Percentiles rank a stretch among this genome's conserved stretches.
phyloP scores from a whole-genome alignment of 2,329 filamentous ascomycete genomes.

The Coniella vitis region DNA sequence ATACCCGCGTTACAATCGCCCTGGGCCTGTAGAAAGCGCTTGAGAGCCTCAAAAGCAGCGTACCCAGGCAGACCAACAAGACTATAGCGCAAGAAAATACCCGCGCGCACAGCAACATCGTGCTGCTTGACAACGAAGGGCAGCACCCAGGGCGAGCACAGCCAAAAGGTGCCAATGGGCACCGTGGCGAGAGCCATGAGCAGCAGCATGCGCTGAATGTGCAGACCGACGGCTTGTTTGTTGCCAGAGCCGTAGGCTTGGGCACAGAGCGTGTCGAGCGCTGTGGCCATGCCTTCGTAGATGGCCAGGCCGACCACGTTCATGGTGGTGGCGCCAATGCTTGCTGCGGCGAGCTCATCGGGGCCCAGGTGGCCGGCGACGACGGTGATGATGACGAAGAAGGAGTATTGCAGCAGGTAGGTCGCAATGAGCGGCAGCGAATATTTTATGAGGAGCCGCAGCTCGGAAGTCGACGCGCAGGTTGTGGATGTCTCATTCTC shows the following conservation, averaged over 20 bases:
- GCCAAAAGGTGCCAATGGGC: slow-evolving; percentile 43
- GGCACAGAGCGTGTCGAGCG: slow-evolving; percentile 43
- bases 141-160: slow-evolving; percentile 39
- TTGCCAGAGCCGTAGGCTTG: slow-evolving; percentile 45
- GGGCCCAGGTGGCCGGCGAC: slow-evolving; percentile 46
- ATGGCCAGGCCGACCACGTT: slow-evolving; percentile 46
- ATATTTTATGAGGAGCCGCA: slow-evolving; percentile 24
- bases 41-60: slow-evolving; percentile 46
- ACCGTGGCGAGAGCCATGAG: slow-evolving; percentile 40
- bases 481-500: background rate
- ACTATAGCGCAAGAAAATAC: slow-evolving; percentile 40
- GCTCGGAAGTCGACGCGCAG: slow-evolving; percentile 5
- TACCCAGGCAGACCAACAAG: slow-evolving; percentile 46
- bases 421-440: slow-evolving; percentile 44
- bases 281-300: slow-evolving; percentile 44
- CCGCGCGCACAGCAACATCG: slow-evolving; percentile 40
- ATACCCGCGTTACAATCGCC: slow-evolving; percentile 45
- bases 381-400: slow-evolving; percentile 43
- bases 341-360: slow-evolving; percentile 45
- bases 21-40: slow-evolving; percentile 49
- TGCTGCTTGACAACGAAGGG: slow-evolving; percentile 39
- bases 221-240: slow-evolving; percentile 40
- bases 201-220: slow-evolving; percentile 45
- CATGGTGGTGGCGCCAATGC: slow-evolving; percentile 44
- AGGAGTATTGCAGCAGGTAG: slow-evolving; percentile 47